Percentiles rank a stretch among this genome's conserved stretches.
Evolutionary conservation across 2,329 filamentous ascomycete species (phyloP).

Genomic region (Penicillium sp.): DNA sequence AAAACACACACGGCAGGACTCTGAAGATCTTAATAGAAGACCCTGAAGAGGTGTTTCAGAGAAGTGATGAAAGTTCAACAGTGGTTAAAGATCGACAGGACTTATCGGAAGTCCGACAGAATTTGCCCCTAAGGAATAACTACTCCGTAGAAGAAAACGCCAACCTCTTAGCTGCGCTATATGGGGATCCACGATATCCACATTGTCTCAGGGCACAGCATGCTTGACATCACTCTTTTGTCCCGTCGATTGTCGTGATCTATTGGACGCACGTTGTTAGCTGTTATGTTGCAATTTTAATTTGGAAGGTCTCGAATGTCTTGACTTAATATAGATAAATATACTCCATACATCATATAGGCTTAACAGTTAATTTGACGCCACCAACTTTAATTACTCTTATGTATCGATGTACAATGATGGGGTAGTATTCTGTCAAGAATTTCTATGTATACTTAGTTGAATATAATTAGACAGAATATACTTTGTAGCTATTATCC

Average conservation of each 20-base stretch:
- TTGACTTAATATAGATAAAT: not conserved
- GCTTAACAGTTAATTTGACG: not conserved
- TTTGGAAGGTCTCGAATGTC: not conserved
- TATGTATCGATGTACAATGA: not conserved
- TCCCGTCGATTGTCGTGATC: not conserved
- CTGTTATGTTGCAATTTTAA: not conserved
- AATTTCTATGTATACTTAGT: not conserved
- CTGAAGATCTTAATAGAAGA: constrained; percentile 2
- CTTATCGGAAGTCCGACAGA: not conserved
- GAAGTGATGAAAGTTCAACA: not conserved
- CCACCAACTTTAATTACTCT: not conserved
- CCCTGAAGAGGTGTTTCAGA: not conserved
- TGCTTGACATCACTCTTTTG: constrained; percentile 2
- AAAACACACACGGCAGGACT: not conserved
- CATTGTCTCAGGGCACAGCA: constrained; percentile 6
- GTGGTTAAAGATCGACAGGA: constrained; percentile 1
- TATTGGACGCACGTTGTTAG: not conserved
- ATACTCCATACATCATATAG: not conserved
- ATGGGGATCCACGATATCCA: constrained; percentile 2
- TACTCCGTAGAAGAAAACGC: not conserved
- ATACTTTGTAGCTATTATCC: not conserved
- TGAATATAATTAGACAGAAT: not conserved
- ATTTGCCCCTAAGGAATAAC: not conserved
- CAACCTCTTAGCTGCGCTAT: constrained; percentile 2
- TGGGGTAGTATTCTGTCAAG: too few relatives aligned